phyloP scores from a whole-genome alignment of 495 filamentous ascomycete species.

The Penicillium parvum region DNA sequence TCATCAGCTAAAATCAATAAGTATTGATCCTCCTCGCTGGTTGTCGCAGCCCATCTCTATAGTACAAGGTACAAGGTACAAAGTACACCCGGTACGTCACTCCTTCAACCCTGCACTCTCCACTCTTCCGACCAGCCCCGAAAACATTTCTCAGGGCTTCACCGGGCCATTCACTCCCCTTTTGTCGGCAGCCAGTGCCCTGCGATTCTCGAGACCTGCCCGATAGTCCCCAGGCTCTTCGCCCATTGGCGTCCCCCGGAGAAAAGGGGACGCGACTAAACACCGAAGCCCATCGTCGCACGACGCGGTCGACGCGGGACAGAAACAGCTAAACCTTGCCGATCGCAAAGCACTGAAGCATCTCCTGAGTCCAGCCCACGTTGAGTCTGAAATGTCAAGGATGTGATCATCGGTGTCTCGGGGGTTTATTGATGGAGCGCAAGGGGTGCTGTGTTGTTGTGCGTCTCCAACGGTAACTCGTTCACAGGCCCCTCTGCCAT shows the following conservation, averaged over 20 bases:
- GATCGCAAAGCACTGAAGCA: slow-evolving; percentile 4
- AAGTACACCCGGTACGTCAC: too few relatives aligned
- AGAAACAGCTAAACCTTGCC: slow-evolving; percentile 9
- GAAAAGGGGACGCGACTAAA: slow-evolving; percentile 10
- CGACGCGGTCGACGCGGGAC: slow-evolving; percentile 17
- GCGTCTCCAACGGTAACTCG: background rate
- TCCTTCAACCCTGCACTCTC: slow-evolving; percentile 6
- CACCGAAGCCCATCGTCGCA: background rate
- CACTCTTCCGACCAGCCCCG: slow-evolving; percentile 22
- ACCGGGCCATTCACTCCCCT: slow-evolving; percentile 8
- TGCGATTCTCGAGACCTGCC: too few relatives aligned
- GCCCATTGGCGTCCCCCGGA: too few relatives aligned
- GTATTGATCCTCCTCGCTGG: too few relatives aligned
- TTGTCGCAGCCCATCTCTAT: too few relatives aligned
- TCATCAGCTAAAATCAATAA: too few relatives aligned
- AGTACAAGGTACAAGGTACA: too few relatives aligned
- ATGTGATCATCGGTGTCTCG: background rate
- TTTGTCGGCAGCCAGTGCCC: too few relatives aligned
- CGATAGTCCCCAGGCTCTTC: too few relatives aligned
- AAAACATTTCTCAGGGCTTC: slow-evolving; percentile 14
- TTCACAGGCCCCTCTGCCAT: too few relatives aligned
- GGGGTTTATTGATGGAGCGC: background rate
- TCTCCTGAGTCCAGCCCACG: slow-evolving; percentile 4
- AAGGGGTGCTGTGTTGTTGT: background rate
- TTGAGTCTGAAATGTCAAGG: background rate